Base-by-base conservation (phyloP, 805 yeast species). In the Teunomyces cretensis region DNA sequence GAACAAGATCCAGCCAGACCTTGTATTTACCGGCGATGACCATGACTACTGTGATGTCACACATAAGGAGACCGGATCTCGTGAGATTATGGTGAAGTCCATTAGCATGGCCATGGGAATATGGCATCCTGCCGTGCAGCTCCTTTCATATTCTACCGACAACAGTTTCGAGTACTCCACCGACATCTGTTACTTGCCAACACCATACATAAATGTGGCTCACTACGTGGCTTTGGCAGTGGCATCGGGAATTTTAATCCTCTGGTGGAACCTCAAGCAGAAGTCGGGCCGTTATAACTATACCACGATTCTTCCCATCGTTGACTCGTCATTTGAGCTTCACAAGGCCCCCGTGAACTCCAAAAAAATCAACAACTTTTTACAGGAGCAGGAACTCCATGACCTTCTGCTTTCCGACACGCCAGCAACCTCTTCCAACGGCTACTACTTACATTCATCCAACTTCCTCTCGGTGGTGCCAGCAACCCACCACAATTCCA, bases 51-150 rank as follows among this genome's bases (percentile, higher is more conserved):
- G 99, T 62, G 88, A 86, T 51, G 75, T 85, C 27, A 65, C 67
- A 15, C 97, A 92, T 40, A 16, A 26, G 16, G 44, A 45, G n/a
- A 43, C 45, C 17, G 42, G 38, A 12, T 53, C 64, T 4, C 9
- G 44, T 4, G 99, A 94, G 61, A 81, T 86, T 51, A 88, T 97
- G 0, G 90, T 91, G 24, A 94, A 94, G 64, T 81, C 96, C 4
- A 81, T 86, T 43, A 85, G 97, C 11, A 87, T 94, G 96, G 91
- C 96, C 26, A 88, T 88, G 84, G 98, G 98, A 0, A 82, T 94
- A 17, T 65, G 72, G 42, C 72, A 74, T 43, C 77, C 77, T 2
- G 76, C 75, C 1, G 69, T 72, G 7, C 77, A 72, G 48, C 51
- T 72, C 30, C 54, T 72, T 12, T 54, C 72, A 1, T 61, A 55